A percentile compares a stretch with the other conserved stretches of the same genome.
Conservation (phyloP, 164 flowering plant species). For the Berberis vulgaris region DNA sequence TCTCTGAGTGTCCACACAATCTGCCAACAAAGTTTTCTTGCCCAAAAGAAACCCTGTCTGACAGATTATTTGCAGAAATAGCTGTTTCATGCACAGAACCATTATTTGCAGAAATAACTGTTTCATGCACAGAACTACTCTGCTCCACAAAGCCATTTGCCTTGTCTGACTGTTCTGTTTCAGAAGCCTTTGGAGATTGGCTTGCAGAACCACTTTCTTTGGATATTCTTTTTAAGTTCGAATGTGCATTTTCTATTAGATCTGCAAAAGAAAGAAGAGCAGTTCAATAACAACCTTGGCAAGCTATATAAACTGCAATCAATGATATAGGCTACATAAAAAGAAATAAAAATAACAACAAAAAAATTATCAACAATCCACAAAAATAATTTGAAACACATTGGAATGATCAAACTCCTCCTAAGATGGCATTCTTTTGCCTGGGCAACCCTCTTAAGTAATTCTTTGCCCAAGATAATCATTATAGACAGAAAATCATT, state of each 20-base stretch:
- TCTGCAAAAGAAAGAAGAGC: constrained; percentile 26
- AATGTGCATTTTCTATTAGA: constrained; percentile 56
- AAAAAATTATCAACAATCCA: too few relatives aligned
- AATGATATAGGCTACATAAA: too few relatives aligned
- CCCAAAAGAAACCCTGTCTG: constrained; percentile 48
- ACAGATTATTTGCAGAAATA: constrained; percentile 20
- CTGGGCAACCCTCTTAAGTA: too few relatives aligned
- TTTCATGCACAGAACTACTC: background rate
- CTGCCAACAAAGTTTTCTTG: constrained; percentile 63
- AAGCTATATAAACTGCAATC: background rate
- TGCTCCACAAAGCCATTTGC: constrained; percentile 11
- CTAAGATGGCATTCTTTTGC: too few relatives aligned
- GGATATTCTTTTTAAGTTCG: constrained; percentile 45
- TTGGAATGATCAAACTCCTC: too few relatives aligned
- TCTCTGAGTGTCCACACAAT: constrained; percentile 20
- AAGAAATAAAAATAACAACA: too few relatives aligned
- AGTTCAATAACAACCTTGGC: constrained; percentile 1
- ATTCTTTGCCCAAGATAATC: too few relatives aligned
- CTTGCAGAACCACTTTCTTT: constrained; percentile 20
- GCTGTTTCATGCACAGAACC: constrained; percentile 1
- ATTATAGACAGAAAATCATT: too few relatives aligned
- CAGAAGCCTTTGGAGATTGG: constrained; percentile 9
- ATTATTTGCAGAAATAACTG: constrained; percentile 7
- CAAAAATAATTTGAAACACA: too few relatives aligned
- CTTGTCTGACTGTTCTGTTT: constrained; percentile 15